Evolutionary conservation across 1,284 basidiomycete genomes (phyloP), one percentile per base, ranked within the genome.

Genomic region (Cryptococcus sp.): DNA sequence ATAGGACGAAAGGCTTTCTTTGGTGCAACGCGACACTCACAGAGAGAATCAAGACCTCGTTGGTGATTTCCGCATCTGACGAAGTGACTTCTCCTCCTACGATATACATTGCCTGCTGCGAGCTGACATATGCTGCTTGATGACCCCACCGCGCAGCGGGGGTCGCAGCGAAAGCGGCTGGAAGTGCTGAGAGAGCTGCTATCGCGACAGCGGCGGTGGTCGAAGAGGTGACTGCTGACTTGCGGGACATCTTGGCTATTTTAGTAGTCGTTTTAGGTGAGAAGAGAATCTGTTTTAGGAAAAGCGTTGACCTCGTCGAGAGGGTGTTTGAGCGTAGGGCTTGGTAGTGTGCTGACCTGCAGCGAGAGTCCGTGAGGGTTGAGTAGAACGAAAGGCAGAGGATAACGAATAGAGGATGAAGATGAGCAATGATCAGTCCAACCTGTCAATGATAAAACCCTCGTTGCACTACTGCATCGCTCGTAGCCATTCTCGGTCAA

Each of bases 131-230:
- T 20, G 75, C 72, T 2, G 75, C 75, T 53, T 76, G 70, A 55
- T 78, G 76, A 22, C 76, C 77, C 76, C 76, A 79, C 65, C 76
- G 66, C 25, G 66, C 72, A 40, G 68, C 63, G 25, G 76, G 73
- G 16, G 65, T 62, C 20, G 55, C 49, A 38, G 65, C 69, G 23
- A 60, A 47, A 10, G 59, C 67, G 44, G 51, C 56, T 39, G 66
- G 69, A 23, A 70, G 62, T 40, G 62, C 56, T n/a, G 44, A 26
- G 4, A 41, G 22, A n/a, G 50, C 38, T 34, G 44, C 37, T 13
- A 50, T 52, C 26, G 63, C 52, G 52, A 62, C 51, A 26, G 57
- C 48, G 48, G 63, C 44, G 34, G 55, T 25, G 49, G n/a, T 46
- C 37, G 50, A 50, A 37, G 10, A 39, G 7, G 43, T 5, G 19